Percentiles rank a stretch among this genome's conserved stretches.
These are phyloP conservation scores for Lupinus albus DNA, from an alignment of 306 rosid genomes.

Conservation along the genomic window DNA sequence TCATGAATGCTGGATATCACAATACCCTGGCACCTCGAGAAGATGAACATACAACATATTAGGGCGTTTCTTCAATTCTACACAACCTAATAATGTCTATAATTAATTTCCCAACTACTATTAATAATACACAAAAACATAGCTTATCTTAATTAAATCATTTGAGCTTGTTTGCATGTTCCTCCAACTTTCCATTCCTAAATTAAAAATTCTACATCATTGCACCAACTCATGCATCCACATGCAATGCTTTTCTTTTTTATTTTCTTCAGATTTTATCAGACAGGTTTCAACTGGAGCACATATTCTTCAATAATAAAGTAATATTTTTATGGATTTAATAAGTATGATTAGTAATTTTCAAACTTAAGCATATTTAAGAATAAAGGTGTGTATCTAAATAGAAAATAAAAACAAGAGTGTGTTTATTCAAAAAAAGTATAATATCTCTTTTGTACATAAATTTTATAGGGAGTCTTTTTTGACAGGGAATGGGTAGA, in stretches of 20 bases:
- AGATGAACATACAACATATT: conserved; percentile 10
- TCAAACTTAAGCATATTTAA: too few relatives aligned
- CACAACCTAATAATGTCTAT: conserved; percentile 27
- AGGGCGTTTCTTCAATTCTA: conserved; percentile 19
- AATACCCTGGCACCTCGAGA: not conserved
- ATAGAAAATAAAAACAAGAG: too few relatives aligned
- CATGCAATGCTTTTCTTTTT: conserved; percentile 43
- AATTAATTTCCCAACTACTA: conserved; percentile 17
- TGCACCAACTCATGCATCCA: conserved; percentile 40
- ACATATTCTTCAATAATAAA: too few relatives aligned
- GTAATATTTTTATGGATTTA: too few relatives aligned
- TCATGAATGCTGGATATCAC: not conserved
- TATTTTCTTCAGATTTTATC: conserved; percentile 32
- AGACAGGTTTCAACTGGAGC: conserved; percentile 24
- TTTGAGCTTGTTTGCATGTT: conserved; percentile 39
- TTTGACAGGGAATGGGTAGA: too few relatives aligned
- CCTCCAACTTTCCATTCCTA: conserved; percentile 31
- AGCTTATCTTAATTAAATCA: conserved; percentile 27
- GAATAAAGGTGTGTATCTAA: too few relatives aligned
- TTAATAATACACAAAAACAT: conserved; percentile 23
- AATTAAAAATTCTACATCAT: not conserved
- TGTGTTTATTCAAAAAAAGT: too few relatives aligned
- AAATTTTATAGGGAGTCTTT: too few relatives aligned
- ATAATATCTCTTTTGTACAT: too few relatives aligned
- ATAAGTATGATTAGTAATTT: not conserved